phyloP scores from a whole-genome alignment of 352 stramenopile species.

The Phytophthora megakarya region DNA sequence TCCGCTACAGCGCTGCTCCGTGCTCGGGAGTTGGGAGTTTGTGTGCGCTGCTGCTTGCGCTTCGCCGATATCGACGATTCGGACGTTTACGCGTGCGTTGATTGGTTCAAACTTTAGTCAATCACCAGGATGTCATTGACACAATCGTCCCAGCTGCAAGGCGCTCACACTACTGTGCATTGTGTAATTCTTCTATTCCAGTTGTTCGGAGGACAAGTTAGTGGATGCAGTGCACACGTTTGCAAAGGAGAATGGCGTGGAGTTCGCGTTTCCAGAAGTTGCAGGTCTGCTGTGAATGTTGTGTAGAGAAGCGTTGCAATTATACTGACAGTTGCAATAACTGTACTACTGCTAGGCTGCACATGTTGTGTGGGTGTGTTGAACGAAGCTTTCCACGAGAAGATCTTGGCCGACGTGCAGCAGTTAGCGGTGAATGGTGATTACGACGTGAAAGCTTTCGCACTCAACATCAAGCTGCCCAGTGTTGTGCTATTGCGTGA shows the following conservation, averaged over 20 bases:
- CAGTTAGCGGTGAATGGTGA: constrained; percentile 40
- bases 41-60: constrained; percentile 72
- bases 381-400: constrained; percentile 46
- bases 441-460: constrained; percentile 74
- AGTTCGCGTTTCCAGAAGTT: constrained; percentile 26
- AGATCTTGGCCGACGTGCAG: constrained; percentile 49
- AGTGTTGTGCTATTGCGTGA: constrained; percentile 80
- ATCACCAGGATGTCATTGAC: constrained; percentile 9
- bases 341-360: constrained; percentile 45
- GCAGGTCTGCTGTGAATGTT: constrained; percentile 20
- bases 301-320: constrained; percentile 5
- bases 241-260: constrained; percentile 24
- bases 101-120: neutral
- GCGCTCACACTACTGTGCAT: constrained; percentile 3
- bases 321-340: neutral
- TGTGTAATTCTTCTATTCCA: constrained; percentile 1
- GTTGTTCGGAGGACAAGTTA: constrained; percentile 41
- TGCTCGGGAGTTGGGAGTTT: constrained; percentile 42
- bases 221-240: constrained; percentile 29
- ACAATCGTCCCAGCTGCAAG: constrained; percentile 1
- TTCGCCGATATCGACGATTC: constrained; percentile 54
- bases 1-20: constrained; percentile 30
- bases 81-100: constrained; percentile 60
- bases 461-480: constrained; percentile 83
- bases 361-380: constrained; percentile 75